Evolutionary conservation across 2,329 filamentous ascomycete genomes (phyloP), one percentile per base, ranked within the genome.

Genomic region (Arthrobotrys conoides): DNA sequence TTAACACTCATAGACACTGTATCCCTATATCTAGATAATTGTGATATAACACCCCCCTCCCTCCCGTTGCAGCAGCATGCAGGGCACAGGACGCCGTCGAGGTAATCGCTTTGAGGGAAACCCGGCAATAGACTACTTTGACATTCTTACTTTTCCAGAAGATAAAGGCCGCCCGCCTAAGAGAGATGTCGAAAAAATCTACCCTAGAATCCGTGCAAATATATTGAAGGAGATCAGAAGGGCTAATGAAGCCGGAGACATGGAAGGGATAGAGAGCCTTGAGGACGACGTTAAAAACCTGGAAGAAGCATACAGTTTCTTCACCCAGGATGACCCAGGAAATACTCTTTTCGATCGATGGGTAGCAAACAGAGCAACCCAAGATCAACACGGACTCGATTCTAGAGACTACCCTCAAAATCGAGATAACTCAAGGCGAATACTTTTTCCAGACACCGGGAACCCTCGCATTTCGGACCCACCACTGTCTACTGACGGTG

Each of bases 261-360:
- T 18, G 1, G 1, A 1, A 12, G n/a, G 27, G 18, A 3, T 38
- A 10, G 4, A 18, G 16, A 20, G 18, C 6, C 6, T 24, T 27
- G 9, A 6, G n/a, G 1, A 44, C 8, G 14, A 41, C 3, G 5
- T 41, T 10, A 22, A 10, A 5, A 0, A 38, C 1, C 27, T 55
- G 16, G 18, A 20, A 9, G 64, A 67, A 24, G 64, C 64, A 5
- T 14, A 12, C 10, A 2, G 8, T 1, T 67, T 67, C 18, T 41
- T 67, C 30, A 53, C 18, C 10, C 64, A 55, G 20, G 14, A 67
- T 0, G 64, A 67, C 51, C 46, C 46, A 33, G 46, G 33, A 9
- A 10, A 36, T 22, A 2, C 16, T 16, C 16, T 20, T 8, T 51
- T 65, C 10, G 9, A 36, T 18, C 8, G 5, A 20, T 65, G 61